phyloP scores from a whole-genome alignment of 768 basidiomycete species.

The Hericium alpestre region DNA sequence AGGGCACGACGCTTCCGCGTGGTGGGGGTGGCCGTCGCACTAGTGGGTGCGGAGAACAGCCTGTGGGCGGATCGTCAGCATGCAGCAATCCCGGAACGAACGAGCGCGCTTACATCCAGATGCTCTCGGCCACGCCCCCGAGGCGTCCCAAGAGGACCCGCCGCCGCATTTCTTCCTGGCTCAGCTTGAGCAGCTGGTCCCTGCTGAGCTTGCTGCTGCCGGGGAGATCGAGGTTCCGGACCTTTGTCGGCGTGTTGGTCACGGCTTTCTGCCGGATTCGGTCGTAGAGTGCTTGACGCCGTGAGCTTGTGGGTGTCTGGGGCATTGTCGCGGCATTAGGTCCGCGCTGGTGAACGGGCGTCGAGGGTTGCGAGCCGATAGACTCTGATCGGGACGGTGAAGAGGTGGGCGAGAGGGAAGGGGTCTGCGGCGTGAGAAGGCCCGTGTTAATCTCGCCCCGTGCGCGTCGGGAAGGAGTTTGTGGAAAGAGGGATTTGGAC shows the following conservation, averaged over 20 bases:
- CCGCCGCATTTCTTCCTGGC: slow-evolving; percentile 70
- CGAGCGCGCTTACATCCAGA: slow-evolving; percentile 55
- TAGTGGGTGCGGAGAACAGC: slow-evolving; percentile 61
- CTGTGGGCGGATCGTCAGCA: slow-evolving; percentile 23
- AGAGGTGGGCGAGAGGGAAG: slow-evolving; percentile 15
- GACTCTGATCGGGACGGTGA: slow-evolving; percentile 15
- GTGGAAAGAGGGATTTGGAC: slow-evolving; percentile 41
- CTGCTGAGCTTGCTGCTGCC: slow-evolving; percentile 40
- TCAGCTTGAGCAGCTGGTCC: slow-evolving; percentile 59
- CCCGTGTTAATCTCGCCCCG: slow-evolving; percentile 24
- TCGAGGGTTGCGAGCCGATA: slow-evolving; percentile 39
- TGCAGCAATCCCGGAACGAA: background rate
- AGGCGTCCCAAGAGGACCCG: slow-evolving; percentile 71
- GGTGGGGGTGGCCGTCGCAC: slow-evolving; percentile 41
- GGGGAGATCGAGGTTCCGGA: slow-evolving; percentile 21
- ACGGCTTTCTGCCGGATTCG: slow-evolving; percentile 67
- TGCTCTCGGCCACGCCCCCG: slow-evolving; percentile 72
- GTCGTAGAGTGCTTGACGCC: slow-evolving; percentile 73
- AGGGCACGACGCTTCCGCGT: slow-evolving; percentile 63
- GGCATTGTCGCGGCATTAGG: slow-evolving; percentile 43
- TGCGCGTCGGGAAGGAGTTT: slow-evolving; percentile 45
- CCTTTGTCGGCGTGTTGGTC: slow-evolving; percentile 55
- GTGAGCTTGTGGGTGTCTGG: slow-evolving; percentile 62
- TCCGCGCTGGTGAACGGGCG: slow-evolving; percentile 57
- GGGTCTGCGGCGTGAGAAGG: slow-evolving; percentile 27